Conservation (phyloP, 345 rosid species). For the Balakata baccata region DNA sequence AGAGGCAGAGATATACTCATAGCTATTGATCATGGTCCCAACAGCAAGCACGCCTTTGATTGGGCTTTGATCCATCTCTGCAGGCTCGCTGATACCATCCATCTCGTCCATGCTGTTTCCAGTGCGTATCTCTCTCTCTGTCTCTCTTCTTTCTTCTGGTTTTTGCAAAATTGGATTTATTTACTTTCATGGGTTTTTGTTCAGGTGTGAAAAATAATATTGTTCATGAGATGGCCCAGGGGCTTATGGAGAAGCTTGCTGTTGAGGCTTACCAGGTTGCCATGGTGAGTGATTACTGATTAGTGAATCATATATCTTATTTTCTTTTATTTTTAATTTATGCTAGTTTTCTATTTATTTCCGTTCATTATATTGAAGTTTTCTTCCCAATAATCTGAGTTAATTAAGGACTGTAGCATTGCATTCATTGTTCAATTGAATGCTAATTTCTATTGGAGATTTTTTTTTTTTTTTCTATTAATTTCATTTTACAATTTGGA, state of each 20-base stretch:
- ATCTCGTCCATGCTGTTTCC: slow-evolving; percentile 80
- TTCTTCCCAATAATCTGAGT: background rate
- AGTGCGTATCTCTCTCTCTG: slow-evolving; percentile 31
- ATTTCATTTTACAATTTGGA: too few relatives aligned
- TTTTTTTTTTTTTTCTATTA: too few relatives aligned
- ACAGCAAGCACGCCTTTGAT: slow-evolving; percentile 62
- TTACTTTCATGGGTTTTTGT: background rate
- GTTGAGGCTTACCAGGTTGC: slow-evolving; percentile 72
- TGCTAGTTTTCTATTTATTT: background rate
- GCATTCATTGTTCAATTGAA: background rate
- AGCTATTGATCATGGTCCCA: slow-evolving; percentile 66
- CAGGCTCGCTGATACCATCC: slow-evolving; percentile 78
- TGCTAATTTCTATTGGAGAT: too few relatives aligned
- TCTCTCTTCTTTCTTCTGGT: background rate
- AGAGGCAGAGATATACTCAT: slow-evolving; percentile 59
- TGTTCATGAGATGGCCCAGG: slow-evolving; percentile 59
- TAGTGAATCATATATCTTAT: background rate
- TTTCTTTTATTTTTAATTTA: background rate
- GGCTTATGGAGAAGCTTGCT: slow-evolving; percentile 72
- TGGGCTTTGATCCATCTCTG: slow-evolving; percentile 79
- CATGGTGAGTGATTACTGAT: slow-evolving; percentile 44
- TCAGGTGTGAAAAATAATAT: slow-evolving; percentile 53
- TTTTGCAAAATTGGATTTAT: background rate
- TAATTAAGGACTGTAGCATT: background rate
- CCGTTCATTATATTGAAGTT: background rate